Conservation (phyloP, 257 asterid genomes). For the Rubia yunnanensis region DNA sequence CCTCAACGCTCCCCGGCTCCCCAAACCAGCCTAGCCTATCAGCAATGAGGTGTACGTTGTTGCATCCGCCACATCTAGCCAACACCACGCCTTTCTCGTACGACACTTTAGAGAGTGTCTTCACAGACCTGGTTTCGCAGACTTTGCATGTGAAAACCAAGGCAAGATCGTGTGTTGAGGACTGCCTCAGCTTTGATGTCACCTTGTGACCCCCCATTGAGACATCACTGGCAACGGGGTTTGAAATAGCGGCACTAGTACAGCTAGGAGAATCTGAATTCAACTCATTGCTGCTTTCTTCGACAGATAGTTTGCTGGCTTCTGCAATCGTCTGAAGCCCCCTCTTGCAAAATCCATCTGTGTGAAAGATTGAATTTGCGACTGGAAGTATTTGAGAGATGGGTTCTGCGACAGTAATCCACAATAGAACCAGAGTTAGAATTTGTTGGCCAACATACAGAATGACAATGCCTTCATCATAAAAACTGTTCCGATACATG, state of each 20-base stretch:
- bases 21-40: conserved; percentile 96
- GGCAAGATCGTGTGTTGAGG: conserved; percentile 59
- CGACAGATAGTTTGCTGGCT: conserved; percentile 15
- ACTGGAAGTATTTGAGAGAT: conserved; percentile 25
- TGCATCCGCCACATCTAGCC: conserved; percentile 77
- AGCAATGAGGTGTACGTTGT: conserved; percentile 72
- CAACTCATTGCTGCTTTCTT: conserved; percentile 26
- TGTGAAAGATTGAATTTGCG: conserved; percentile 28
- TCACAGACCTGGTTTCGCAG: conserved; percentile 64
- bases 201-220: conserved; percentile 28
- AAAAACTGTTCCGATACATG: neutral
- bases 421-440: neutral
- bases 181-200: conserved; percentile 43
- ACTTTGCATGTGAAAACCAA: conserved; percentile 76
- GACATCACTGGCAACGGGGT: conserved; percentile 16
- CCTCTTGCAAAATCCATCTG: conserved; percentile 24
- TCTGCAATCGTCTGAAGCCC: conserved; percentile 38
- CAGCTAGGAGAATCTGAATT: conserved; percentile 17
- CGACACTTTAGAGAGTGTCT: conserved; percentile 65
- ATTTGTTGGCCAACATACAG: neutral
- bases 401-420: conserved; percentile 30
- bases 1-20: conserved; percentile 71
- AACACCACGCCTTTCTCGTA: conserved; percentile 80
- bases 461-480: neutral
- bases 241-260: conserved; percentile 5